These are phyloP conservation scores for Claviceps pazoutovae DNA, from an alignment of 2,329 filamentous ascomycete genomes.

Conservation along the genomic window DNA sequence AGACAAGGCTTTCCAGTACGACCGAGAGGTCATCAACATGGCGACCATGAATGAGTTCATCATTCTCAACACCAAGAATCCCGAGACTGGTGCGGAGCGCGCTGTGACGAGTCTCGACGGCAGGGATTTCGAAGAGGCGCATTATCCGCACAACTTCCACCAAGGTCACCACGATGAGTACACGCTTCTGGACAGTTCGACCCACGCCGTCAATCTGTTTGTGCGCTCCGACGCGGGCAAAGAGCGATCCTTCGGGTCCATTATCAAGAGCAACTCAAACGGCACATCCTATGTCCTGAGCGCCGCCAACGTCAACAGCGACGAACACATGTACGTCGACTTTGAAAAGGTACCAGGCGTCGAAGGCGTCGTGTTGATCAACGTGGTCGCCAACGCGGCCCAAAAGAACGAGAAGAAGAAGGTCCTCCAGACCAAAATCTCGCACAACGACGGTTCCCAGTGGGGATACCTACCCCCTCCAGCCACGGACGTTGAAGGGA, in stretches of 20 bases:
- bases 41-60: constrained; percentile 97
- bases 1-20: constrained; percentile 35
- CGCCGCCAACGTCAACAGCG: constrained; percentile 66
- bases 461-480: constrained; percentile 73
- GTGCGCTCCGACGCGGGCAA: constrained; percentile 59
- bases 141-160: constrained; percentile 76
- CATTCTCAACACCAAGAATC: constrained; percentile 64
- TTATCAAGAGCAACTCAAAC: constrained; percentile 97
- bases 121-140: constrained; percentile 62
- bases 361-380: constrained; percentile 80
- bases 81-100: constrained; percentile 53
- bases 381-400: constrained; percentile 64
- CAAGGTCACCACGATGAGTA: constrained; percentile 69
- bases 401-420: constrained; percentile 69
- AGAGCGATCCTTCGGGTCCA: constrained; percentile 62
- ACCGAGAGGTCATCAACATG: constrained; percentile 57
- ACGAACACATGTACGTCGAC: constrained; percentile 67
- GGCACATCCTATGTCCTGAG: constrained; percentile 89
- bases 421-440: constrained; percentile 79
- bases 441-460: constrained; percentile 86
- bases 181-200: constrained; percentile 88
- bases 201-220: constrained; percentile 86
- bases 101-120: constrained; percentile 81
- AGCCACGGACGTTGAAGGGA: constrained; percentile 52
- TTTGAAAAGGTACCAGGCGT: constrained; percentile 92